These are phyloP conservation scores for Boechera divaricarpa DNA, from an alignment of 345 rosid species.

Conservation along the genomic window DNA sequence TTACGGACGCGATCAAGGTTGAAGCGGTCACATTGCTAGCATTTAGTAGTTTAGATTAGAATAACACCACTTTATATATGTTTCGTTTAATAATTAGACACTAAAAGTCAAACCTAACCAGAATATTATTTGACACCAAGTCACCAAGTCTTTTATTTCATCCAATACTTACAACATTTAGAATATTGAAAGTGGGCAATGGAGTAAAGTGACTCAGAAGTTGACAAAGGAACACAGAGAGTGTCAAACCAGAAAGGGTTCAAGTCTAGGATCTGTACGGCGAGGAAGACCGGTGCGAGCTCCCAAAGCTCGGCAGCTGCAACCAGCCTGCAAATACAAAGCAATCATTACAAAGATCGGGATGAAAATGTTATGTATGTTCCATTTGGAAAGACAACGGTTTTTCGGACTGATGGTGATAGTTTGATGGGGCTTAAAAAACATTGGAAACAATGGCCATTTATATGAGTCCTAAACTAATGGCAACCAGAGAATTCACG, in stretches of 20 bases:
- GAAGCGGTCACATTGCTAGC: constrained; percentile 19
- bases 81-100: not conserved
- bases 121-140: constrained; percentile 23
- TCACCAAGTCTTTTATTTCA: constrained; percentile 20
- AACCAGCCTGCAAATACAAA: constrained; percentile 67
- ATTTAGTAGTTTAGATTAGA: constrained; percentile 15
- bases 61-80: constrained; percentile 26
- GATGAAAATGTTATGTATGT: not conserved
- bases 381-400: not conserved
- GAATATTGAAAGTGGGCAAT: constrained; percentile 32
- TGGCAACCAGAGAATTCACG: constrained; percentile 1
- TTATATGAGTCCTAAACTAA: constrained; percentile 8
- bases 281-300: constrained; percentile 80
- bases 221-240: constrained; percentile 30
- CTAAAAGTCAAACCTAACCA: constrained; percentile 29
- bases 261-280: constrained; percentile 59
- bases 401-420: not conserved
- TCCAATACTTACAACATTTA: constrained; percentile 15
- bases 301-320: constrained; percentile 76
- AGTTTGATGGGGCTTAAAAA: not conserved
- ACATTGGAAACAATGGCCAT: not conserved
- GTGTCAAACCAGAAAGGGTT: constrained; percentile 49
- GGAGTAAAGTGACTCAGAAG: constrained; percentile 18
- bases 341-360: not conserved
- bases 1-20: constrained; percentile 24